phyloP scores from a whole-genome alignment of 164 flowering plant genomes.

The Annona cherimola region DNA sequence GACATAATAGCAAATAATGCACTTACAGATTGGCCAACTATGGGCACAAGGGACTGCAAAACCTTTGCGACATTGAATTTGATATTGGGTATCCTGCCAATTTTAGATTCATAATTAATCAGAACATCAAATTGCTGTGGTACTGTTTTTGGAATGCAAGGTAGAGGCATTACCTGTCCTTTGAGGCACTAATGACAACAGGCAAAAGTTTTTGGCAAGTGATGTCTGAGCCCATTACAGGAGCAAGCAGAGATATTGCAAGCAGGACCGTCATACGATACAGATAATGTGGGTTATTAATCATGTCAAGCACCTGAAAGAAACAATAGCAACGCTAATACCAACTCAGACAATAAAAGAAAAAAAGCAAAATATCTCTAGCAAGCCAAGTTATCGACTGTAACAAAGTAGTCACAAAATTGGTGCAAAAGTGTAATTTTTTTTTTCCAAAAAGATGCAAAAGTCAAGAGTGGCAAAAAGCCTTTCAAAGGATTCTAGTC shows the following conservation, averaged over 20 bases:
- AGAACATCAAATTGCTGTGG: neutral
- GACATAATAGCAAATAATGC: neutral
- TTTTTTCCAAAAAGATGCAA: too few relatives aligned
- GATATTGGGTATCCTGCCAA: slow-evolving; percentile 78
- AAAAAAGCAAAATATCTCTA: too few relatives aligned
- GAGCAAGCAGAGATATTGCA: slow-evolving; percentile 83
- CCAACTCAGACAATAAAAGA: neutral
- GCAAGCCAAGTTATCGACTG: too few relatives aligned
- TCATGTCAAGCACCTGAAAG: slow-evolving; percentile 78
- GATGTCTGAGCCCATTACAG: slow-evolving; percentile 90
- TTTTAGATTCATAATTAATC: neutral
- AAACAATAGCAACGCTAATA: neutral
- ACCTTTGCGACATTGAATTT: slow-evolving; percentile 88
- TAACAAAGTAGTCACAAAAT: too few relatives aligned
- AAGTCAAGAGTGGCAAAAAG: too few relatives aligned
- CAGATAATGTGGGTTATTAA: slow-evolving; percentile 70
- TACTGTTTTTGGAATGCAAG: neutral
- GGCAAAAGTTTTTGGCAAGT: slow-evolving; percentile 86
- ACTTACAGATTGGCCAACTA: slow-evolving; percentile 74
- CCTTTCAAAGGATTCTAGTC: too few relatives aligned
- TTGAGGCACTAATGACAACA: slow-evolving; percentile 63
- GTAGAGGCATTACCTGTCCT: slow-evolving; percentile 55
- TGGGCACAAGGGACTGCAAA: slow-evolving; percentile 67
- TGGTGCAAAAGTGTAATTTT: too few relatives aligned
- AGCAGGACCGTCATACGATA: slow-evolving; percentile 86